These are phyloP conservation scores for Fusarium chuoi DNA, from an alignment of 2,329 filamentous ascomycete species.

Conservation along the genomic window DNA sequence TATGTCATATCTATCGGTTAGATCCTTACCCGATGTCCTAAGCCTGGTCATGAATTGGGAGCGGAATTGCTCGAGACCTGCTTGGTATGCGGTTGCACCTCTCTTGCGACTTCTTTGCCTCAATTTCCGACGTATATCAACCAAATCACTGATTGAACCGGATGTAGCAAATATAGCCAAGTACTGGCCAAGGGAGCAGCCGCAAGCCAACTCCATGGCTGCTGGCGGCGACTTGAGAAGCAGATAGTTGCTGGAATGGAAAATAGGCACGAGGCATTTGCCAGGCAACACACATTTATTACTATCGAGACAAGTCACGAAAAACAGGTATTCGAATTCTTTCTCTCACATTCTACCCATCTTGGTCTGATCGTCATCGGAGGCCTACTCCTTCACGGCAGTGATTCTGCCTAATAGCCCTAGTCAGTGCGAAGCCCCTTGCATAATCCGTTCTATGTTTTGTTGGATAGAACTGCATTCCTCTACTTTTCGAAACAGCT, in stretches of 20 bases:
- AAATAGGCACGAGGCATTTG: neutral
- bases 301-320: fast-evolving
- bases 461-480: fast-evolving
- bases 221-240: neutral
- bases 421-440: neutral
- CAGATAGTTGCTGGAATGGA: neutral
- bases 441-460: neutral
- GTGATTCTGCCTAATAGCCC: slow-evolving; percentile 3
- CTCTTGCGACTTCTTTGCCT: neutral
- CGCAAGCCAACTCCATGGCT: neutral
- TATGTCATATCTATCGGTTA: neutral
- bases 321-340: fast-evolving
- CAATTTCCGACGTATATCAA: neutral
- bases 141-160: neutral
- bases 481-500: neutral
- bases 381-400: neutral
- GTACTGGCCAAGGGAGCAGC: neutral
- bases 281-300: neutral
- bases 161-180: neutral
- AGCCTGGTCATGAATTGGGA: neutral
- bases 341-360: neutral
- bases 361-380: neutral
- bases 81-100: neutral
- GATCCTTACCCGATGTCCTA: neutral
- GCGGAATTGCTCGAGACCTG: neutral